Percentiles rank a stretch among this genome's conserved stretches.
Evolutionary conservation across 352 stramenopile species (phyloP).

Genomic region (Pythium grandisporangium): DNA sequence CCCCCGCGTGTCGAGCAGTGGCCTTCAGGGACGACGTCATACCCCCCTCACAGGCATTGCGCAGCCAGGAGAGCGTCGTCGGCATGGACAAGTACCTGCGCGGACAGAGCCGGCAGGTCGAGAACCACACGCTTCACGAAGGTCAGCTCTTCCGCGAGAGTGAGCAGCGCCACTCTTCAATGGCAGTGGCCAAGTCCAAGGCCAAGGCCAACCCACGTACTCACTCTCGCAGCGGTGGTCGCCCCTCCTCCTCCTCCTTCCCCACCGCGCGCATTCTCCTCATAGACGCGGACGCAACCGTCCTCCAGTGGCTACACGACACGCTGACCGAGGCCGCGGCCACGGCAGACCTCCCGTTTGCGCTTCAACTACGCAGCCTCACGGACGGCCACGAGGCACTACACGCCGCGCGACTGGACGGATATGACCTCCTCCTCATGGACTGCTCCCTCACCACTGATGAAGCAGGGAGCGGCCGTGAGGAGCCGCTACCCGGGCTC

Average conservation of each 20-base stretch:
- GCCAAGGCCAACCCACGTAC: background rate
- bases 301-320: conserved; percentile 26
- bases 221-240: conserved; percentile 1
- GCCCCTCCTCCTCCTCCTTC: no score
- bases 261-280: conserved; percentile 15
- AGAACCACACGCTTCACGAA: conserved; percentile 18
- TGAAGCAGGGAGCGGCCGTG: background rate
- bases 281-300: conserved; percentile 21
- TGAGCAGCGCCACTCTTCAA: background rate
- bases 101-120: conserved; percentile 40
- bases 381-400: conserved; percentile 41
- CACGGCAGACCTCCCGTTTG: conserved; percentile 1
- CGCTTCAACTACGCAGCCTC: conserved; percentile 51
- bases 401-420: conserved; percentile 26
- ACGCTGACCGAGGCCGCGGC: conserved; percentile 6
- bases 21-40: no score
- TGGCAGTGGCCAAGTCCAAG: background rate
- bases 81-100: conserved; percentile 58
- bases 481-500: conserved; percentile 38
- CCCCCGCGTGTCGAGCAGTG: no score
- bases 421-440: conserved; percentile 82
- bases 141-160: conserved; percentile 27
- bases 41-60: no score
- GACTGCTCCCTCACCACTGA: conserved; percentile 45
- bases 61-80: conserved; percentile 12